Conservation (phyloP, 345 rosid genomes). For the rapeseed (Brassica napus) region DNA sequence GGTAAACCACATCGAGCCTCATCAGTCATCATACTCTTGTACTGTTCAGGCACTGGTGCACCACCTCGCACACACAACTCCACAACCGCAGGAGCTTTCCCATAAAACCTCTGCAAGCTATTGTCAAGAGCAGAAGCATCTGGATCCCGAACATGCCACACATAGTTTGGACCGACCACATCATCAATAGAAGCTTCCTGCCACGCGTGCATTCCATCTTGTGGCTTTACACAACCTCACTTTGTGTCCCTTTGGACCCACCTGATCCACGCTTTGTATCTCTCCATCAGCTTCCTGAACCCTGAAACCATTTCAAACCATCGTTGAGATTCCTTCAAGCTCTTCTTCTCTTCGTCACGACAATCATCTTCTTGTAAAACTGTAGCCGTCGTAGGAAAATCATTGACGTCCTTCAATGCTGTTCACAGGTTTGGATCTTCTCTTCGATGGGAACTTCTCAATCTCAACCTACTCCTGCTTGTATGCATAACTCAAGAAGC, state of each 20-base stretch:
- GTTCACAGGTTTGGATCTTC: constrained; percentile 77
- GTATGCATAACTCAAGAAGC: constrained; percentile 77
- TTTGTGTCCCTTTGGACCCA: constrained; percentile 90
- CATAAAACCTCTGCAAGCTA: constrained; percentile 69
- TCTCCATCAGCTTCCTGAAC: constrained; percentile 58
- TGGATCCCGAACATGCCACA: constrained; percentile 73
- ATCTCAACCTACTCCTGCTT: constrained; percentile 66
- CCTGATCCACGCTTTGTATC: constrained; percentile 77
- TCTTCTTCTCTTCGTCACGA: constrained; percentile 23
- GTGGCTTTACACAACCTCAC: constrained; percentile 82
- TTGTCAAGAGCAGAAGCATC: constrained; percentile 55
- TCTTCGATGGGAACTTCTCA: constrained; percentile 60
- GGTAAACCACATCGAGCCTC: constrained; percentile 83
- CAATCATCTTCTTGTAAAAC: constrained; percentile 7
- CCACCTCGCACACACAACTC: constrained; percentile 79
- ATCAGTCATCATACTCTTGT: constrained; percentile 80
- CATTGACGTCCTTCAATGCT: constrained; percentile 65
- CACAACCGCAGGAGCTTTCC: constrained; percentile 83
- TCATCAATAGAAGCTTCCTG: constrained; percentile 82
- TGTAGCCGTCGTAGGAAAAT: not conserved
- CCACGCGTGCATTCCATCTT: constrained; percentile 82
- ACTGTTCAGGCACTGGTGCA: constrained; percentile 67
- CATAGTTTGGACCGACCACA: constrained; percentile 72
- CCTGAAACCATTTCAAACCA: constrained; percentile 79
- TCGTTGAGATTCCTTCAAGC: constrained; percentile 35